phyloP scores from a whole-genome alignment of 352 stramenopile genomes.

The Globisporangium recalcitrans region DNA sequence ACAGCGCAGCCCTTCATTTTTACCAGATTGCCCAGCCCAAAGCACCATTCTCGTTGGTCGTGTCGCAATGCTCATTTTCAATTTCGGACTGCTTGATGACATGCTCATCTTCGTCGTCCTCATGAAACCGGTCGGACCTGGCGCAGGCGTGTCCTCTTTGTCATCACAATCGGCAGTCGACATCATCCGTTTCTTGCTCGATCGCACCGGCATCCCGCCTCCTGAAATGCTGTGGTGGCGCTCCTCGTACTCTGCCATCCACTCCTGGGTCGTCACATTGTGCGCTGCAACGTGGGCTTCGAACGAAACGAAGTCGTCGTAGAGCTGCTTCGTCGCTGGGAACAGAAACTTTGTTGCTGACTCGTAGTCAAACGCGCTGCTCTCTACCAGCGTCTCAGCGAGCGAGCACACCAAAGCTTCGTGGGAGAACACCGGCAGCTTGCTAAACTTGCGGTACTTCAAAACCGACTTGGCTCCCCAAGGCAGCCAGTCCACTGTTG shows the following conservation, averaged over 20 bases:
- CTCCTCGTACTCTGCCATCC: constrained; percentile 50
- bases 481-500: constrained; percentile 84
- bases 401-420: constrained; percentile 78
- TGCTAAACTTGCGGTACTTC: constrained; percentile 74
- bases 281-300: constrained; percentile 31
- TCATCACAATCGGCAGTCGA: constrained; percentile 18
- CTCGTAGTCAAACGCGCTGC: constrained; percentile 43
- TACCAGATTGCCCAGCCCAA: constrained; percentile 76
- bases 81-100: constrained; percentile 7
- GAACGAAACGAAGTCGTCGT: constrained; percentile 53
- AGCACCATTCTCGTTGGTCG: constrained; percentile 69
- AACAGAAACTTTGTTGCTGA: constrained; percentile 44
- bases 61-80: constrained; percentile 32
- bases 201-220: constrained; percentile 4
- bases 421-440: constrained; percentile 85
- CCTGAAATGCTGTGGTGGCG: constrained; percentile 14
- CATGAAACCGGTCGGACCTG: constrained; percentile 10
- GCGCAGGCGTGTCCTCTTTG: constrained; percentile 28
- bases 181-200: constrained; percentile 19
- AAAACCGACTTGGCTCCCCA: constrained; percentile 67
- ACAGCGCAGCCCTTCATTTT: constrained; percentile 69
- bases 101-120: constrained; percentile 20
- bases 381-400: constrained; percentile 61
- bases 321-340: constrained; percentile 54
- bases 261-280: constrained; percentile 35